phyloP scores from a whole-genome alignment of 345 rosid species.

The Clarkia xantiana region DNA sequence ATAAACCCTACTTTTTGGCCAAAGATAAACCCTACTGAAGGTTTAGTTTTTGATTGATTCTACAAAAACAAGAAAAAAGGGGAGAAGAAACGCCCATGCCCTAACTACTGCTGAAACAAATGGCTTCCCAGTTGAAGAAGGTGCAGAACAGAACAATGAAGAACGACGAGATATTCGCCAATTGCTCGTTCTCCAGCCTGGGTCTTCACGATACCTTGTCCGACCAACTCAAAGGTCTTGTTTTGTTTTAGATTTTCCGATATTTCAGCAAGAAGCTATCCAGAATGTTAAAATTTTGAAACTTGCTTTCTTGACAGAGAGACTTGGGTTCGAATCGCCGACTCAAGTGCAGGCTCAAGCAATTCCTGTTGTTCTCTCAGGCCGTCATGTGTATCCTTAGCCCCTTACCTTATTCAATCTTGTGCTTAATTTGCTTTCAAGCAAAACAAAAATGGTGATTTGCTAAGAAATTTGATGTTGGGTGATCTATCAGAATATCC shows the following conservation, averaged over 20 bases:
- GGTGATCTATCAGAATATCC: no score
- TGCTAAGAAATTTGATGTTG: not conserved
- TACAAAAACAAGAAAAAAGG: not conserved
- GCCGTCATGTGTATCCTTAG: constrained; percentile 78
- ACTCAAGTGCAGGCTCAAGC: constrained; percentile 85
- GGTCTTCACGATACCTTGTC: constrained; percentile 11
- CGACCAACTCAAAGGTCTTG: constrained; percentile 15
- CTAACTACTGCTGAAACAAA: not conserved
- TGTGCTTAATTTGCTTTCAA: not conserved
- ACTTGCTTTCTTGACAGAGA: constrained; percentile 28
- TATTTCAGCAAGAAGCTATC: no score
- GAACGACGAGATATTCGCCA: constrained; percentile 11
- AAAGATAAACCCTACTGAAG: no score
- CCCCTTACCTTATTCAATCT: not conserved
- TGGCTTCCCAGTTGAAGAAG: not conserved
- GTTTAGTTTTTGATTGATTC: not conserved
- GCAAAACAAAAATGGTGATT: not conserved
- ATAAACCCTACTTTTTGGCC: no score
- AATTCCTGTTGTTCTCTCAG: constrained; percentile 82
- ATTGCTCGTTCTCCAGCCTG: constrained; percentile 14
- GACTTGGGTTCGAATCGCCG: constrained; percentile 75
- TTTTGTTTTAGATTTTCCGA: not conserved
- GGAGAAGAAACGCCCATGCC: constrained; percentile 6
- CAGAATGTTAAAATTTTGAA: not conserved
- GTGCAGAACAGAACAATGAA: not conserved